Base-by-base conservation (phyloP, 2,329 filamentous ascomycete species). In the Trichoderma afroharzianum region DNA sequence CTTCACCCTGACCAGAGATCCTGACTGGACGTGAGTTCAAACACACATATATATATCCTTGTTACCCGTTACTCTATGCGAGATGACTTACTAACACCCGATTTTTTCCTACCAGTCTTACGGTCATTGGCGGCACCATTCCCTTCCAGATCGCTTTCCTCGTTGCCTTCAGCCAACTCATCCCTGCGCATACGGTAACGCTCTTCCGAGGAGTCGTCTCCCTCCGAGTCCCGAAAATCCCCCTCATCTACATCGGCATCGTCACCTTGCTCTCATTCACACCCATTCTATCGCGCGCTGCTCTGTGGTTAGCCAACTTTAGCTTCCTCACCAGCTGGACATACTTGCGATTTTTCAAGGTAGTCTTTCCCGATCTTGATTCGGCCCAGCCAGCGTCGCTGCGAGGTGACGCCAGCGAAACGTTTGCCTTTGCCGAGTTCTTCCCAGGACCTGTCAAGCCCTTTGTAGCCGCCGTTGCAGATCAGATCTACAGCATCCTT, bases 101-200 rank as follows among this genome's bases (percentile, higher is more conserved):
- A 8, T 8, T 62, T 53, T 36, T 36, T 15, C 66, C 14, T 70
- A 70, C 15, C 77, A 96, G 92, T 67, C 83, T 93, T 61, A 94
- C 92, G 59, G 91, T 93, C 74, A 93, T 98, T 78, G 93, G 93
- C 76, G 96, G 96, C 76, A 95, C 94, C 70, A 91, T 97, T 74
- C 91, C 95, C 18, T 86, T 98, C 71, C 95, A 98, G 81, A 94
- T 96, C 61, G 91, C 93, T 73, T 98, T 98, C 84, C 92, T 99
- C 73, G 93, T 98, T 77, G 93, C 95, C 69, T 97, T 98, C 83
- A 98, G 97, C 83, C 96, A 99, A 82, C 93, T 99, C 63, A 92
- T 98, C 43, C 96, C 96, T 26, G 95, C 97, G 73, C 96, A 99
- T 82, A 99, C 96, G 12, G 95, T 98, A 68, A 96, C 95, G 5